Conservation (phyloP, 345 rosid genomes). For the Aethionema arabicum region DNA sequence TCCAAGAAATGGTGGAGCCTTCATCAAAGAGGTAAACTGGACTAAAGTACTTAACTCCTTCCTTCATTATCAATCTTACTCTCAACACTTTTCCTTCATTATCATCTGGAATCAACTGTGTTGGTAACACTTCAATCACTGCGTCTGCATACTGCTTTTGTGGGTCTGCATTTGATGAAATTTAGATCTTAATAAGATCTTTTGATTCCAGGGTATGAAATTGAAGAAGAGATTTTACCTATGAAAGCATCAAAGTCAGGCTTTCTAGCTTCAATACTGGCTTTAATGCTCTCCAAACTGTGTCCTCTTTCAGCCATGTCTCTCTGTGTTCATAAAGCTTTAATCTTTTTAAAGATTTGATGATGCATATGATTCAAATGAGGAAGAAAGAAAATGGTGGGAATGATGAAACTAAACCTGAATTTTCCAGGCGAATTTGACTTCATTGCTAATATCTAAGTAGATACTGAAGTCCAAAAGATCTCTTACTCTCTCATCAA, state of each 20-base stretch:
- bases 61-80: slow-evolving; percentile 93
- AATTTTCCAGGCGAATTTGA: slow-evolving; percentile 96
- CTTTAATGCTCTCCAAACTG: slow-evolving; percentile 97
- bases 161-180: slow-evolving; percentile 54
- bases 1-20: slow-evolving; percentile 90
- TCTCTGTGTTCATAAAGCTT: slow-evolving; percentile 51
- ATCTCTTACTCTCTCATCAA: slow-evolving; percentile 79
- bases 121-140: slow-evolving; percentile 90
- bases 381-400: neutral
- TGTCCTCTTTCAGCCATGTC: slow-evolving; percentile 99
- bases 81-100: slow-evolving; percentile 90
- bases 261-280: slow-evolving; percentile 93
- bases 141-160: slow-evolving; percentile 96
- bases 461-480: slow-evolving; percentile 91
- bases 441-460: slow-evolving; percentile 96
- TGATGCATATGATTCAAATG: no score
- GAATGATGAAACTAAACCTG: no score
- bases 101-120: slow-evolving; percentile 82
- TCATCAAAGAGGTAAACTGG: slow-evolving; percentile 94
- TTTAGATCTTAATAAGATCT: no score
- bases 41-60: slow-evolving; percentile 80
- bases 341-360: neutral
- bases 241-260: slow-evolving; percentile 96
- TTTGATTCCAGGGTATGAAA: neutral
- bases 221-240: slow-evolving; percentile 44